Conservation (phyloP, 169 alveolate genomes). For the Fabrea salina region DNA sequence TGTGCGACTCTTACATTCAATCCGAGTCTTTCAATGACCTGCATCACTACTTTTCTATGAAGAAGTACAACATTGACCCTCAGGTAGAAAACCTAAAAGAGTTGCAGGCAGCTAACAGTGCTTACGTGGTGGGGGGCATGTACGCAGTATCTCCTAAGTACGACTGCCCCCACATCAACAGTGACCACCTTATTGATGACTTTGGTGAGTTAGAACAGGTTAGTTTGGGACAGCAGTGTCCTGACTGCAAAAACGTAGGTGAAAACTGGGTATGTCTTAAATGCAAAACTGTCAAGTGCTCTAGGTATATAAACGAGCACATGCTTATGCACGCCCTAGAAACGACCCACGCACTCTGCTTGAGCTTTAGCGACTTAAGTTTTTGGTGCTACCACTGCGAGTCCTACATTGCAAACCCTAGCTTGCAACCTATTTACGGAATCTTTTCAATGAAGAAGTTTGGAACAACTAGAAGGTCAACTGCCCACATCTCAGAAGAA, state of each 20-base stretch:
- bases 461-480: not conserved
- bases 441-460: not conserved
- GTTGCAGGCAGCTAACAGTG: conserved; percentile 11
- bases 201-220: not conserved
- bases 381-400: conserved; percentile 80
- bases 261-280: conserved; percentile 79
- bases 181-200: too few species aligned
- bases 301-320: conserved; percentile 73
- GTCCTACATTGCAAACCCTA: conserved; percentile 45
- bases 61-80: too few species aligned
- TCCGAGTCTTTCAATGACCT: too few species aligned
- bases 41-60: too few species aligned
- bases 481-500: conserved; percentile 32
- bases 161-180: conserved; percentile 76
- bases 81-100: too few species aligned
- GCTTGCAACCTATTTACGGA: not conserved
- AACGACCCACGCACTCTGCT: conserved; percentile 56
- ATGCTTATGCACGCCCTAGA: conserved; percentile 63
- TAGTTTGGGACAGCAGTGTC: conserved; percentile 32
- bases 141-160: conserved; percentile 64
- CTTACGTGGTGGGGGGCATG: conserved; percentile 35
- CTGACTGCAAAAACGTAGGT: conserved; percentile 51
- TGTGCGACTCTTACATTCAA: conserved; percentile 61
- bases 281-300: conserved; percentile 66
- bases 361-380: conserved; percentile 71